Conservation (phyloP, 129 eudicot species). For the Pseudognaphalium luteoalbum region DNA sequence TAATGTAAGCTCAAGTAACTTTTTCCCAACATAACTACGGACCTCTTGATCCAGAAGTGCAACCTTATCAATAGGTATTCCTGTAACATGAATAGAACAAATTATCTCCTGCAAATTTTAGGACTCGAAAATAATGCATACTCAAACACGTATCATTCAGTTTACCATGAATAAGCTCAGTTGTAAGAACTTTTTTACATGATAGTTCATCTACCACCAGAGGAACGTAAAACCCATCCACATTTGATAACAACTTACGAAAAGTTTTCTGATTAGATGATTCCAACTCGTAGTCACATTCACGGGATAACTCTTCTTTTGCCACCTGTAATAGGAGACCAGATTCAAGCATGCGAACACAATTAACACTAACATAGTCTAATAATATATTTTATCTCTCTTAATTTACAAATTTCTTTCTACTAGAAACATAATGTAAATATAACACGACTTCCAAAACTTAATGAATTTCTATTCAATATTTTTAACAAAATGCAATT, state of each 20-base stretch:
- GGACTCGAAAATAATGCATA: background rate
- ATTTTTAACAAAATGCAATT: too few species aligned
- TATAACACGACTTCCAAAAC: background rate
- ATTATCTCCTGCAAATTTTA: background rate
- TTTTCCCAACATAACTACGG: slow-evolving; percentile 87
- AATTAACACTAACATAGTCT: background rate
- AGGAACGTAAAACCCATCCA: slow-evolving; percentile 88
- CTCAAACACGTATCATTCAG: background rate
- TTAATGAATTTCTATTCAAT: too few species aligned
- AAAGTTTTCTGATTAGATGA: slow-evolving; percentile 76
- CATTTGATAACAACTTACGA: slow-evolving; percentile 48
- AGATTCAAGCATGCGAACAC: slow-evolving; percentile 10
- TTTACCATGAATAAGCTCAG: slow-evolving; percentile 92
- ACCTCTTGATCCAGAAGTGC: slow-evolving; percentile 78
- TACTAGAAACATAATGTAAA: background rate
- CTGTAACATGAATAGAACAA: slow-evolving; percentile 38
- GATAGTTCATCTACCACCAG: slow-evolving; percentile 74
- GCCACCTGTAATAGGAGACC: slow-evolving; percentile 67
- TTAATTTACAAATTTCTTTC: background rate
- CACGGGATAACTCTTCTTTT: slow-evolving; percentile 93
- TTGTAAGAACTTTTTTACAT: slow-evolving; percentile 80
- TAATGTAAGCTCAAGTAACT: slow-evolving; percentile 83
- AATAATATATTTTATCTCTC: background rate
- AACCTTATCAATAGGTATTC: slow-evolving; percentile 90
- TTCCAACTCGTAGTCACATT: slow-evolving; percentile 92